Conservation (phyloP, 2,329 filamentous ascomycete species). For the Gyromitra esculenta region DNA sequence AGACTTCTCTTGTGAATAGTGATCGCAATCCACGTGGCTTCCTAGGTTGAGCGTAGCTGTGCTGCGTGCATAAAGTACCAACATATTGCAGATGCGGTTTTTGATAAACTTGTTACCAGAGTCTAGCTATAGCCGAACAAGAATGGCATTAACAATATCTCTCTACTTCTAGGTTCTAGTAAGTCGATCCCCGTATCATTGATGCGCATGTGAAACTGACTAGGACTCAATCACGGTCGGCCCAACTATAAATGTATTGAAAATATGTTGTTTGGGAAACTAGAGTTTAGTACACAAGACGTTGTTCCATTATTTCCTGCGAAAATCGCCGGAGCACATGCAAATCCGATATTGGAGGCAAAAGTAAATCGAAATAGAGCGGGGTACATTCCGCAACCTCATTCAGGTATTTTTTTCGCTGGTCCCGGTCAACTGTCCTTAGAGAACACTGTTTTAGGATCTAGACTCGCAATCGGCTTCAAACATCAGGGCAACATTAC, state of each 20-base stretch:
- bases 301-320: not conserved
- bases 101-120: conserved; percentile 10
- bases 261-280: no score
- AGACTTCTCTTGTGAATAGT: conserved; percentile 15
- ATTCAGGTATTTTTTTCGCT: not conserved
- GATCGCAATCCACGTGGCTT: conserved; percentile 12
- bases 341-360: not conserved
- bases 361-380: conserved; percentile 1
- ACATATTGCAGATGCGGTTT: conserved; percentile 1
- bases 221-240: conserved; percentile 3
- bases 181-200: conserved; percentile 7
- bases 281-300: not conserved
- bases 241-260: not conserved
- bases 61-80: conserved; percentile 2
- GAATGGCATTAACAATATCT: not conserved
- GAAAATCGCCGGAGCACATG: not conserved
- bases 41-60: not conserved
- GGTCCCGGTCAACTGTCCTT: not conserved
- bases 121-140: not conserved
- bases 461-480: conserved; percentile 3
- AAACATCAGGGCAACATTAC: not conserved
- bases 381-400: not conserved
- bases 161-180: conserved; percentile 1
- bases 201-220: not conserved
- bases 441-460: not conserved